A percentile compares a stretch with the other conserved stretches of the same genome.
phyloP scores from a whole-genome alignment of 1,284 basidiomycete species.

The Ceratobasidium theobromae region DNA sequence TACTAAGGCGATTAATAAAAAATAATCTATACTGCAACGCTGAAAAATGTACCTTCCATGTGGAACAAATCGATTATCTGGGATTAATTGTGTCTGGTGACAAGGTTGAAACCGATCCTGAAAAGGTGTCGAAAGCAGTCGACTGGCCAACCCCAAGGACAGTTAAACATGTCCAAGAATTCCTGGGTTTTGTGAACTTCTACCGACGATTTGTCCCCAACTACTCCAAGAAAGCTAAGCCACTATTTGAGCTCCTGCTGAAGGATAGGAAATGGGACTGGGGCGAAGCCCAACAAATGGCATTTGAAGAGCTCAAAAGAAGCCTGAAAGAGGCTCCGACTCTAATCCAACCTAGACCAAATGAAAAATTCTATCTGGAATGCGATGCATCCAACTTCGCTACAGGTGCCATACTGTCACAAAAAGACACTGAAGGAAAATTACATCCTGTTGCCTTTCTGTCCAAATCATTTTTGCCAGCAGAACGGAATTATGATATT shows the following conservation, averaged over 20 bases:
- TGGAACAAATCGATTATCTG: slow-evolving; percentile 39
- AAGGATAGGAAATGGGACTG: slow-evolving; percentile 30
- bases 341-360: background rate
- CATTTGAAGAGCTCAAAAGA: background rate
- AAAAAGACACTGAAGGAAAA: background rate
- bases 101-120: slow-evolving; percentile 37
- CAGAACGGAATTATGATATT: slow-evolving; percentile 43
- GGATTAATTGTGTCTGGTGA: slow-evolving; percentile 18
- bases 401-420: background rate
- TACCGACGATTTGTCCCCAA: slow-evolving; percentile 42
- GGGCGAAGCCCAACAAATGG: background rate
- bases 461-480: slow-evolving; percentile 24
- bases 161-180: slow-evolving; percentile 39
- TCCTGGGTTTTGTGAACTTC: slow-evolving; percentile 44
- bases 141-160: slow-evolving; percentile 41
- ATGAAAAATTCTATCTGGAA: slow-evolving; percentile 24
- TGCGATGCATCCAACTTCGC: background rate
- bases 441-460: slow-evolving; percentile 4
- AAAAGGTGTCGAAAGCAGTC: slow-evolving; percentile 40
- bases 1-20: background rate
- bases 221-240: slow-evolving; percentile 39
- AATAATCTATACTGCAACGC: background rate
- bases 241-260: slow-evolving; percentile 37
- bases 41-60: slow-evolving; percentile 34
- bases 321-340: background rate